Evolutionary conservation across 768 basidiomycete genomes (phyloP).

Genomic region (Lactifluus echinatus): DNA sequence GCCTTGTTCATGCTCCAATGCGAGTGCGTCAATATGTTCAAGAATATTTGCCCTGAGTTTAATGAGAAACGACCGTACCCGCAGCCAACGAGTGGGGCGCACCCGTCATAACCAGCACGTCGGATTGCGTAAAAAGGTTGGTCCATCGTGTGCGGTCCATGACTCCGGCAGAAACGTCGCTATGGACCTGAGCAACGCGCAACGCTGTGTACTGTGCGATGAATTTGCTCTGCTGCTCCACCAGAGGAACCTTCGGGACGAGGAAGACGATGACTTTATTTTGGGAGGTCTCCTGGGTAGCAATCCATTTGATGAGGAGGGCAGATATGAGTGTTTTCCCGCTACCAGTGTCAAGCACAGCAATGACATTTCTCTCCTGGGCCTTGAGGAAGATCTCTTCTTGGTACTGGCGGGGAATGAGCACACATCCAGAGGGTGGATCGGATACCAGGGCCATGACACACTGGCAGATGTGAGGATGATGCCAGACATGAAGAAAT

Average conservation of each 20-base stretch:
- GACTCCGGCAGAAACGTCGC: constrained; percentile 62
- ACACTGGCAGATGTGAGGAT: background rate
- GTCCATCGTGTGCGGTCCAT: constrained; percentile 60
- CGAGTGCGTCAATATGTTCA: constrained; percentile 74
- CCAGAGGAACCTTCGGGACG: constrained; percentile 78
- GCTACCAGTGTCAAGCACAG: constrained; percentile 49
- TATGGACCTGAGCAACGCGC: constrained; percentile 60
- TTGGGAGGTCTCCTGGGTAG: constrained; percentile 38
- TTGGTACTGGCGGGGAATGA: constrained; percentile 41
- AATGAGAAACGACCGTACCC: background rate
- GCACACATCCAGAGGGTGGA: constrained; percentile 8
- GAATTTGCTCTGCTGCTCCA: constrained; percentile 71
- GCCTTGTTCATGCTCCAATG: constrained; percentile 67
- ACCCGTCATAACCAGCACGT: constrained; percentile 87
- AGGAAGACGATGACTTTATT: constrained; percentile 69
- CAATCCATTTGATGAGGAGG: constrained; percentile 68
- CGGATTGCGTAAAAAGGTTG: constrained; percentile 48
- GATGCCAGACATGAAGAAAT: background rate
- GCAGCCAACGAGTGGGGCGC: constrained; percentile 13
- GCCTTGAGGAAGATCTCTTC: constrained; percentile 49
- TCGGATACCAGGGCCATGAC: constrained; percentile 3
- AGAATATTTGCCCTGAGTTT: constrained; percentile 67
- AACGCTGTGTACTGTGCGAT: constrained; percentile 56
- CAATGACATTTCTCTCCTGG: constrained; percentile 44
- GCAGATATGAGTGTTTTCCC: constrained; percentile 57